These are phyloP conservation scores for Pyrenophora tritici-repentis DNA, from an alignment of 2,329 filamentous ascomycete species.

Conservation along the genomic window DNA sequence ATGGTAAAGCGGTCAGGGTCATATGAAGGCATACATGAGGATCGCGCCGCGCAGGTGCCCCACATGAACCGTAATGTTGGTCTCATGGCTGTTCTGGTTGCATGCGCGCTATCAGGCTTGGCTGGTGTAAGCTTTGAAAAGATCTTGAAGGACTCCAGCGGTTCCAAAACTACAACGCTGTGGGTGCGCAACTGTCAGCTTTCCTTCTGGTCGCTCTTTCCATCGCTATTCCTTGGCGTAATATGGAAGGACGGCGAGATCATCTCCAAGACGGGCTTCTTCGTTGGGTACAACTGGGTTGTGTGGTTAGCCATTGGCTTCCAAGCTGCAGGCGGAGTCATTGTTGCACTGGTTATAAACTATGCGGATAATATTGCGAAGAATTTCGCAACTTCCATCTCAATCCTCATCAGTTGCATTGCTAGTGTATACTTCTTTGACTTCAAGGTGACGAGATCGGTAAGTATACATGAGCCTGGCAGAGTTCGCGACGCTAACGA, in stretches of 20 bases:
- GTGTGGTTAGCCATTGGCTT: constrained; percentile 85
- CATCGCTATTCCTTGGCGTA: constrained; percentile 83
- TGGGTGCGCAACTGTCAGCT: constrained; percentile 97
- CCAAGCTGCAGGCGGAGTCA: constrained; percentile 81
- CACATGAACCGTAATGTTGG: constrained; percentile 80
- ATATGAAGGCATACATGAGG: constrained; percentile 82
- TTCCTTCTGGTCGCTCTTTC: constrained; percentile 91
- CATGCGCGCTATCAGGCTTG: constrained; percentile 79
- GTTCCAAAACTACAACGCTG: constrained; percentile 71
- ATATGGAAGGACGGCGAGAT: constrained; percentile 84
- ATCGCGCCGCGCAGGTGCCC: constrained; percentile 58
- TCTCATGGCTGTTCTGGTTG: constrained; percentile 74
- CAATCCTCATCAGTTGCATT: constrained; percentile 83
- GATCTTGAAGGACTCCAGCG: constrained; percentile 81
- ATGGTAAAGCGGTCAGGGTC: constrained; percentile 74
- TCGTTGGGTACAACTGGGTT: constrained; percentile 89
- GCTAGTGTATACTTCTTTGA: constrained; percentile 87
- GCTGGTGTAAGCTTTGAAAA: constrained; percentile 91
- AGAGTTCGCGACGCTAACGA: constrained; percentile 4
- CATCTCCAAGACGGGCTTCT: constrained; percentile 85
- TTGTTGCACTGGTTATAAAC: constrained; percentile 81
- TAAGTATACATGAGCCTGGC: constrained; percentile 18
- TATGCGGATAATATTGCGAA: constrained; percentile 90
- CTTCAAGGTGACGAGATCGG: constrained; percentile 66
- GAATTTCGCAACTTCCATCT: constrained; percentile 91